Conservation (phyloP, 805 yeast species). For the Spathaspora arborariae region DNA sequence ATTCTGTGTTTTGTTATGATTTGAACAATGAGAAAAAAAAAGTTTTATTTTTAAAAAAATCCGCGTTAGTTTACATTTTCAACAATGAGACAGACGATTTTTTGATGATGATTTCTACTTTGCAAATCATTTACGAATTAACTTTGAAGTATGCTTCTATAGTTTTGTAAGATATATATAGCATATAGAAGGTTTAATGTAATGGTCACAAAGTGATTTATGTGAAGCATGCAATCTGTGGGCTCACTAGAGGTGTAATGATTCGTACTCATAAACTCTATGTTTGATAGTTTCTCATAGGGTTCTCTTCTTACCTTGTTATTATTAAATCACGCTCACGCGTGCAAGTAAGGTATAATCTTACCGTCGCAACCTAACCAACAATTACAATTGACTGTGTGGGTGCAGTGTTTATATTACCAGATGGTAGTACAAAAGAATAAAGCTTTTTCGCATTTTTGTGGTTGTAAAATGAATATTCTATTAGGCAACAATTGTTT, state of each 20-base stretch:
- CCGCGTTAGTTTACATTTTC: background rate
- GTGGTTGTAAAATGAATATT: background rate
- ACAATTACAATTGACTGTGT: background rate
- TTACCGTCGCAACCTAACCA: no score
- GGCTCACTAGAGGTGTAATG: no score
- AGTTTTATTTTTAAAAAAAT: background rate
- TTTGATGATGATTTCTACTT: background rate
- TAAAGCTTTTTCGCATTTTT: background rate
- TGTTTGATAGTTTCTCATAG: no score
- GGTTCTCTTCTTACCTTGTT: no score
- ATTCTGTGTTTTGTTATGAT: background rate
- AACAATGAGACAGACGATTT: background rate
- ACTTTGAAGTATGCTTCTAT: background rate
- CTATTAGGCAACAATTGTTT: background rate
- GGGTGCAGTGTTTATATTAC: background rate
- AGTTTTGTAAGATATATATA: background rate
- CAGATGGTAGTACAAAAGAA: background rate
- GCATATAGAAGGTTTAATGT: background rate
- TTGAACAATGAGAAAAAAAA: background rate
- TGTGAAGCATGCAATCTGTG: no score
- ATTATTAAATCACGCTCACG: background rate
- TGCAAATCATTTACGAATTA: background rate
- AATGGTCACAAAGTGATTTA: background rate
- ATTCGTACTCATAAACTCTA: no score
- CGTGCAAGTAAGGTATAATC: background rate